Base-by-base conservation (phyloP, 192 early-diverging fungal species). In the Paraglomus brasilianum region DNA sequence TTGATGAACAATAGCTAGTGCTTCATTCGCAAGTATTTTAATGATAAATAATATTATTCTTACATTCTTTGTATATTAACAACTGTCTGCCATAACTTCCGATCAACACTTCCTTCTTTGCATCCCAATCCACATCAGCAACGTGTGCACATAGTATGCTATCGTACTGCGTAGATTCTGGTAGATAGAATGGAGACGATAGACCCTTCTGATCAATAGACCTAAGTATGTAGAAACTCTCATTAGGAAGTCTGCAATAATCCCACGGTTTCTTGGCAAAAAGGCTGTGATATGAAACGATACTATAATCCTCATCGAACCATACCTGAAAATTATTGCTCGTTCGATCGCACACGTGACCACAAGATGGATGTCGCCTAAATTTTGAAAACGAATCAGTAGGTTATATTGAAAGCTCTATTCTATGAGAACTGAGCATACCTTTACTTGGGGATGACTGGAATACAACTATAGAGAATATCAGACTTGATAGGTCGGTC, bases 41-140 rank as follows among this genome's bases (percentile, higher is more conserved):
- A 11, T 11, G 53, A 6, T 56, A 22, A 56, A 56, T 24, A 19
- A 14, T 8, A 52, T 56, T 10, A 22, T n/a, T 8, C 19, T 13
- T 65, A 81, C 80, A 69, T 72, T 76, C 72, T 42, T 86, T 86
- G 52, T 81, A 86, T 39, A 86, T 81, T 56, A 86, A 65, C 24
- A 86, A 67, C 63, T 86, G 82, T 45, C 83, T 73, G 22, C 85
- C 85, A 73, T 86, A 86, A 2, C 82, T 86, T 1, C 85, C 85
- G 24, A 84, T 72, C 41, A 86, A 21, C 15, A 86, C 69, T 50
- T 86, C 85, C 24, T 79, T 78, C 46, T 73, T 72, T 19, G 82
- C 85, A 71, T 86, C 85, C 85, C 82, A 86, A 60, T 86, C 82
- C 8, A 83, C 79, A 71, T 86, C 85, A 78, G 82, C 77, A 6